Base-by-base conservation (phyloP, 148 eudicot genomes). In the Suaeda aralocaspica region DNA sequence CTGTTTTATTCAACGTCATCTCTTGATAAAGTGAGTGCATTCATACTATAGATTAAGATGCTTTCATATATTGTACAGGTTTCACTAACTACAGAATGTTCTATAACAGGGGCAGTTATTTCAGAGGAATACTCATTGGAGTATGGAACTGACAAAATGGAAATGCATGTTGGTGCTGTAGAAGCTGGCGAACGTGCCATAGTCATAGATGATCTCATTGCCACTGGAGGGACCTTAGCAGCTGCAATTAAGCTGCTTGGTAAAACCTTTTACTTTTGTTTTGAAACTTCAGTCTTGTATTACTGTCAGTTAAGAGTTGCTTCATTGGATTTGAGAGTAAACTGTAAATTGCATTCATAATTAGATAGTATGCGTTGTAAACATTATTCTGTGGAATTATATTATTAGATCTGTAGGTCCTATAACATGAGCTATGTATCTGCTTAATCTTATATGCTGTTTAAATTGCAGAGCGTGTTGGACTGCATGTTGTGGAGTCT, bases 151-250 rank as follows among this genome's bases (percentile, higher is more conserved):
- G 98, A 93, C 81, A 84, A 39, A 74, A 88, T 93, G 60, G 98
- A 93, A 85, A 93, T 93, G 96, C 98, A 93, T 76, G 96, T 93
- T 44, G 98, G 96, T 46, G 98, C 98, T 57, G 96, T 93, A 39
- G 82, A 93, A 79, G 83, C 82, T 25, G 98, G 98, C 64, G 98
- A 93, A 26, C 92, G 95, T 69, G 95, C 90, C 66, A 67, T 93
- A 41, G 67, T 93, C 25, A 79, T 93, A n/a, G 98, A 93, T 75
- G 98, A 93, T 74, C 94, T 93, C 72, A 90, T 93, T 72, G 98
- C 98, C 68, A 93, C 98, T 28, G 98, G 98, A 53, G 98, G 98
- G 57, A 93, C 98, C 72, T 76, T 93, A 71, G 64, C 72, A 70
- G 98, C 98, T 74, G 98, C 96, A 24, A 79, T 90, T 66, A 83